Conservation (phyloP, 2,329 filamentous ascomycete genomes). For the Ascochyta viciae-villosae region DNA sequence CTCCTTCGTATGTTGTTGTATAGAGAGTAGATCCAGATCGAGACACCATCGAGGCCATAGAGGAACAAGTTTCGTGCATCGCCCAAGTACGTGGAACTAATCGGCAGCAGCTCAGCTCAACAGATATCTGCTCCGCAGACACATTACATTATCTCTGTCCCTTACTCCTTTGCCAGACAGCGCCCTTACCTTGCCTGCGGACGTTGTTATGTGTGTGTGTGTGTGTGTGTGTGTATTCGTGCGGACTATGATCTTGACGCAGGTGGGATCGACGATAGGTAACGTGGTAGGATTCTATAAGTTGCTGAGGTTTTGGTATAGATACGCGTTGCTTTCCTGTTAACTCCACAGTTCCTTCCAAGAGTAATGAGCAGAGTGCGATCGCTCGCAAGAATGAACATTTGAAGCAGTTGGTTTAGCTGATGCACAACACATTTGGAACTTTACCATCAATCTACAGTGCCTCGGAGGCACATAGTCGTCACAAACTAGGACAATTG, state of each 20-base stretch:
- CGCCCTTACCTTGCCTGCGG: too few relatives aligned
- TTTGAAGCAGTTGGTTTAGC: not conserved
- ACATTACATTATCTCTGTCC: too few relatives aligned
- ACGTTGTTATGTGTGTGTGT: too few relatives aligned
- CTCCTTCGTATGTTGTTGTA: too few relatives aligned
- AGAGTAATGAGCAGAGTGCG: not conserved
- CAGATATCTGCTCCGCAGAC: too few relatives aligned
- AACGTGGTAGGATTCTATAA: not conserved
- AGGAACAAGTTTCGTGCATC: too few relatives aligned
- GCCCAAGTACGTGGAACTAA: too few relatives aligned
- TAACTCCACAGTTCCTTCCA: not conserved
- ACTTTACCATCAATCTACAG: not conserved
- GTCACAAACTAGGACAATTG: not conserved
- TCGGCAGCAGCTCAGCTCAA: too few relatives aligned
- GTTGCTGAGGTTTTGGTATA: not conserved
- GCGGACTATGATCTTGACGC: not conserved
- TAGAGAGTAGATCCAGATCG: too few relatives aligned
- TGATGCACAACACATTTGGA: not conserved
- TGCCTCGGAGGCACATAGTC: not conserved
- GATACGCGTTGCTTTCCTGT: not conserved
- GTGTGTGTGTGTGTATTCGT: too few relatives aligned
- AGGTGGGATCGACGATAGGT: not conserved
- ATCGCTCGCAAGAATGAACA: not conserved
- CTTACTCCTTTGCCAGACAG: too few relatives aligned
- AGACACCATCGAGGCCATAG: too few relatives aligned